Percentiles rank a stretch among this genome's conserved stretches.
Conservation (phyloP, 202 grass and related monocot species). For the Eragrostis tef region DNA sequence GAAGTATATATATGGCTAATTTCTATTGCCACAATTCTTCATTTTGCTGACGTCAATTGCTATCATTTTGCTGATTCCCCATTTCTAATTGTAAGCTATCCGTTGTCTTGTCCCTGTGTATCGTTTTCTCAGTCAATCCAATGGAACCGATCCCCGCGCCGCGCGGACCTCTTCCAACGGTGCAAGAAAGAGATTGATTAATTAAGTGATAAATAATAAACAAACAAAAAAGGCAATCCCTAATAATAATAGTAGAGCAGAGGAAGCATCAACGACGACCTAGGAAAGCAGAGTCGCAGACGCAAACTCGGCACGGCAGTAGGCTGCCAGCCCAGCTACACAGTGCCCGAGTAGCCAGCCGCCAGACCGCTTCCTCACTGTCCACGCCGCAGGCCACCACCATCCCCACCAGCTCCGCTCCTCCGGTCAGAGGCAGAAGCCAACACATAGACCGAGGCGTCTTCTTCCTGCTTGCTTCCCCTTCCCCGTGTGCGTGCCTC, state of each 20-base stretch:
- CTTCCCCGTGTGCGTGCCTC: not conserved
- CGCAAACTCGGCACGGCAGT: not conserved
- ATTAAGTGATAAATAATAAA: not conserved
- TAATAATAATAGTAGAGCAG: not conserved
- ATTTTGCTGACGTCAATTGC: slow-evolving; percentile 1
- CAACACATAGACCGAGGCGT: not conserved
- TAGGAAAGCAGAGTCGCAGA: slow-evolving; percentile 20
- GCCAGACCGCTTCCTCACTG: not conserved
- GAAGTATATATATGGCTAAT: too few species aligned
- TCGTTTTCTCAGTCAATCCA: not conserved
- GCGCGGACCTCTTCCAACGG: slow-evolving; percentile 28
- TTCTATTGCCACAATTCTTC: not conserved
- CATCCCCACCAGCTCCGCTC: slow-evolving; percentile 24
- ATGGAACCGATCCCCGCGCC: not conserved
- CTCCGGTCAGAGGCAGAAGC: slow-evolving; percentile 4
- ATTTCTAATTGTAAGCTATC: not conserved
- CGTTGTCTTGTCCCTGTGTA: not conserved
- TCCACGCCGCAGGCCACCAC: not conserved
- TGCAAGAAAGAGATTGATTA: not conserved
- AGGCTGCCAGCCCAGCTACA: not conserved
- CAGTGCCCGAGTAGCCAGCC: not conserved
- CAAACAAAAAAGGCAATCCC: too few species aligned
- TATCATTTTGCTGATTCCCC: not conserved
- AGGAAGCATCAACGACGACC: not conserved
- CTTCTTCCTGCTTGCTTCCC: not conserved